Conservation (phyloP, 805 yeast species). For the Saccharomycopsis amapae region DNA sequence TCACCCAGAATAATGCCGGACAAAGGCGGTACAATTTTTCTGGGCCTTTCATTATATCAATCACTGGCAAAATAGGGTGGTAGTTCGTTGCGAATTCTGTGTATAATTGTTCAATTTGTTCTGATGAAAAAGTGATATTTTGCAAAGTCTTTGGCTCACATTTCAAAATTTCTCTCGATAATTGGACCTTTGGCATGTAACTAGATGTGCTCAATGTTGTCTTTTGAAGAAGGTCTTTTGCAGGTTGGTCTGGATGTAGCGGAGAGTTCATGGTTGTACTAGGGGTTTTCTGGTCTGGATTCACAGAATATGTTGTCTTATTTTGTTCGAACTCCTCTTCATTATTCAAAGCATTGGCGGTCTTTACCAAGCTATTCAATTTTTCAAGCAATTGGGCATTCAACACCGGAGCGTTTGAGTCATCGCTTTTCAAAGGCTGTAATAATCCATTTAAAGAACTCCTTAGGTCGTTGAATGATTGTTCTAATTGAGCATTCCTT, state of each 20-base stretch:
- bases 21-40: conserved; percentile 72
- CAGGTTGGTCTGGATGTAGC: not conserved
- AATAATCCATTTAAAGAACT: conserved; percentile 36
- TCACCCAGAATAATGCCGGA: conserved; percentile 91
- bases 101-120: conserved; percentile 55
- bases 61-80: conserved; percentile 83
- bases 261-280: too few species aligned
- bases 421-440: conserved; percentile 11
- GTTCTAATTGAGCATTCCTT: conserved; percentile 72
- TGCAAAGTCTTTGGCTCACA: conserved; percentile 72
- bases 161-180: conserved; percentile 33
- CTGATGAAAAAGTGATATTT: conserved; percentile 52
- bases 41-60: conserved; percentile 75
- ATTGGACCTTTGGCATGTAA: conserved; percentile 4
- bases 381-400: conserved; percentile 16
- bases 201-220: not conserved
- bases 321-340: not conserved
- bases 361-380: conserved; percentile 14
- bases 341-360: conserved; percentile 19
- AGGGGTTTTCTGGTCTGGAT: not conserved
- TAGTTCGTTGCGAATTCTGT: conserved; percentile 67
- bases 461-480: conserved; percentile 65
- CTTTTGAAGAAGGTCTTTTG: not conserved
- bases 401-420: conserved; percentile 3
- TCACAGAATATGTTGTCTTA: not conserved